These are phyloP conservation scores for Ogataea methylovora DNA, from an alignment of 805 yeast species.

Conservation along the genomic window DNA sequence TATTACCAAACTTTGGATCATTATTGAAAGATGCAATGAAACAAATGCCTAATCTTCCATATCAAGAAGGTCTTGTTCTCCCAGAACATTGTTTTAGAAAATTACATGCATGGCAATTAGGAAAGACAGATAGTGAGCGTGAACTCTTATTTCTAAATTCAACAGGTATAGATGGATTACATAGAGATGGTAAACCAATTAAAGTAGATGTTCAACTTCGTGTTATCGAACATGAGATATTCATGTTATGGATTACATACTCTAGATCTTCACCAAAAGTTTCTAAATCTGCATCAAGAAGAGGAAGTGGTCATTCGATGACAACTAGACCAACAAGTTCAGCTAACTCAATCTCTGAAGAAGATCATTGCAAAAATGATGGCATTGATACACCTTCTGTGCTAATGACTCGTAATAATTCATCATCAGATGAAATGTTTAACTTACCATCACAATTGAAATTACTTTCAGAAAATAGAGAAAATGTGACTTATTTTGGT, in stretches of 20 bases:
- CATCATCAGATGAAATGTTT: constrained; percentile 3
- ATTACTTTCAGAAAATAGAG: constrained; percentile 32
- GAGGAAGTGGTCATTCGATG: background rate
- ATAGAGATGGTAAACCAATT: constrained; percentile 59
- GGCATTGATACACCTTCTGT: constrained; percentile 8
- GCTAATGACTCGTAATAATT: background rate
- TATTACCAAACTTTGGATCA: constrained; percentile 57
- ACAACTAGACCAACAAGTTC: background rate
- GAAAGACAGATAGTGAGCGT: constrained; percentile 29
- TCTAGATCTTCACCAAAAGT: constrained; percentile 36
- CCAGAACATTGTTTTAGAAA: constrained; percentile 90
- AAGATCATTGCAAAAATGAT: no score
- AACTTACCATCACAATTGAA: constrained; percentile 51
- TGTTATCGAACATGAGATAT: constrained; percentile 49
- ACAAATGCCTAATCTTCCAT: constrained; percentile 31
- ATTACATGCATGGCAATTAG: constrained; percentile 36
- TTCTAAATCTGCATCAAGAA: background rate
- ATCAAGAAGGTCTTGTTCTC: constrained; percentile 63
- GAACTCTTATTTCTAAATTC: constrained; percentile 50
- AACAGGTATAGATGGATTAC: constrained; percentile 60
- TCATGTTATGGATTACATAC: constrained; percentile 81
- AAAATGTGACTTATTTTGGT: constrained; percentile 23
- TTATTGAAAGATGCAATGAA: constrained; percentile 35
- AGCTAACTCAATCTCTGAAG: no score
- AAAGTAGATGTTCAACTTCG: constrained; percentile 77